These are phyloP conservation scores for Chrysoporthe austroafricana DNA, from an alignment of 2,329 filamentous ascomycete species.

Conservation along the genomic window DNA sequence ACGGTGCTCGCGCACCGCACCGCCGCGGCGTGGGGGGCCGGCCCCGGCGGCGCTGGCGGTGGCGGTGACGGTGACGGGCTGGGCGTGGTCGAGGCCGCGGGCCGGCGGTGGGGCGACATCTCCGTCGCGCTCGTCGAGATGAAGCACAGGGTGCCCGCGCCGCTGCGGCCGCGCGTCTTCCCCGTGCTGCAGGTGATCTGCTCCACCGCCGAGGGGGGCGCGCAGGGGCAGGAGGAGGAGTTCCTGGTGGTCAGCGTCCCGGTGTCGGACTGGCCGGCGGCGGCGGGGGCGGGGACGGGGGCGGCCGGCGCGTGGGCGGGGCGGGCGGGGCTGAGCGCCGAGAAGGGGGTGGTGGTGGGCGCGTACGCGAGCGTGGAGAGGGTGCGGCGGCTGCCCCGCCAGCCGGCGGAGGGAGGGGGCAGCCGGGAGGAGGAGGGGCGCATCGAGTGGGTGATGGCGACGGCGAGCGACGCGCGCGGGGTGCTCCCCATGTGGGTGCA, in stretches of 20 bases:
- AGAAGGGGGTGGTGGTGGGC: conserved; percentile 57
- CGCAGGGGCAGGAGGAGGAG: conserved; percentile 43
- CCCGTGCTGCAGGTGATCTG: conserved; percentile 65
- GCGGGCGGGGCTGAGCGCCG: conserved; percentile 40
- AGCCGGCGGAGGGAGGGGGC: conserved; percentile 30
- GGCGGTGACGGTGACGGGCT: neutral
- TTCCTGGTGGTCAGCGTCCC: conserved; percentile 63
- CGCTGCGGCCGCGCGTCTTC: conserved; percentile 68
- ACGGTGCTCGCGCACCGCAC: conserved; percentile 53
- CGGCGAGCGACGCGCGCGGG: conserved; percentile 71
- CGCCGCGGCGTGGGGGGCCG: conserved; percentile 50
- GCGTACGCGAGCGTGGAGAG: conserved; percentile 70
- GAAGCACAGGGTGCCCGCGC: conserved; percentile 63
- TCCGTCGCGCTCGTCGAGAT: conserved; percentile 63
- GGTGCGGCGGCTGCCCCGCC: conserved; percentile 48
- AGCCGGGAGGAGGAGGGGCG: conserved; percentile 35
- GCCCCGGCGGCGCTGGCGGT: conserved; percentile 30
- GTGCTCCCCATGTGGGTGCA: conserved; percentile 68
- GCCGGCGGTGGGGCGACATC: conserved; percentile 52
- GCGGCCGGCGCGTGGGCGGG: conserved; percentile 33
- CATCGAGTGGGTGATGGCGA: conserved; percentile 80
- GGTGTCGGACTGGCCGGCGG: conserved; percentile 46
- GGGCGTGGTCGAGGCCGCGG: conserved; percentile 39
- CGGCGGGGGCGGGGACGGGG: conserved; percentile 30
- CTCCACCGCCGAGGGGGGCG: conserved; percentile 31